Evolutionary conservation across 2,329 filamentous ascomycete species (phyloP).

Genomic region (Pezicula neosporulosa): DNA sequence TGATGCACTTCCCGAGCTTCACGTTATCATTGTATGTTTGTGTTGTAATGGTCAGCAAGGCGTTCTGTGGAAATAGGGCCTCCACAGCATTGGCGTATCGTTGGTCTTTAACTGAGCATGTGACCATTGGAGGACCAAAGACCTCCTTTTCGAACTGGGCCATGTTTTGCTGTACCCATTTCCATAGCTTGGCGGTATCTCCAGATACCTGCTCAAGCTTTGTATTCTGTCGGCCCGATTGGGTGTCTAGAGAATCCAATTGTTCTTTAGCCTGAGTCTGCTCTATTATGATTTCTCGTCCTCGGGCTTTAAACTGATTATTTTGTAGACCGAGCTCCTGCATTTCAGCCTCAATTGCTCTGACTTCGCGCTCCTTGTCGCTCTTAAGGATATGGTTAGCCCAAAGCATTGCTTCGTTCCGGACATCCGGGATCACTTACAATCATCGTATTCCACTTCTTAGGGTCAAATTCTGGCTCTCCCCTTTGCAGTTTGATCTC

Average conservation of each 20-base stretch:
- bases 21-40: conserved; percentile 75
- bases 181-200: conserved; percentile 70
- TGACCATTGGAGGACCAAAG: conserved; percentile 63
- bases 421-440: conserved; percentile 42
- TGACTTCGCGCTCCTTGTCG: conserved; percentile 53
- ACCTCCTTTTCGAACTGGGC: conserved; percentile 56
- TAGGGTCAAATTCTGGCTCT: conserved; percentile 58
- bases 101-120: conserved; percentile 60
- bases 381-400: conserved; percentile 34
- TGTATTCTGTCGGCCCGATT: conserved; percentile 68
- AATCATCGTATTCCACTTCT: conserved; percentile 69
- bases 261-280: conserved; percentile 40
- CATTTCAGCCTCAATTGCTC: conserved; percentile 44
- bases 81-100: conserved; percentile 58
- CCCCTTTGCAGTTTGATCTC: conserved; percentile 36
- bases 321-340: conserved; percentile 26
- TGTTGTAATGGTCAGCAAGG: conserved; percentile 65
- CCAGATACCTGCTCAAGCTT: conserved; percentile 57
- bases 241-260: conserved; percentile 63
- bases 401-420: not conserved
- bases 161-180: conserved; percentile 76
- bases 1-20: conserved; percentile 62
- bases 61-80: conserved; percentile 46
- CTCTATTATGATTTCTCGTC: conserved; percentile 36
- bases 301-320: conserved; percentile 31